Conservation (phyloP, 345 rosid species). For the Hypericum androsaemum region DNA sequence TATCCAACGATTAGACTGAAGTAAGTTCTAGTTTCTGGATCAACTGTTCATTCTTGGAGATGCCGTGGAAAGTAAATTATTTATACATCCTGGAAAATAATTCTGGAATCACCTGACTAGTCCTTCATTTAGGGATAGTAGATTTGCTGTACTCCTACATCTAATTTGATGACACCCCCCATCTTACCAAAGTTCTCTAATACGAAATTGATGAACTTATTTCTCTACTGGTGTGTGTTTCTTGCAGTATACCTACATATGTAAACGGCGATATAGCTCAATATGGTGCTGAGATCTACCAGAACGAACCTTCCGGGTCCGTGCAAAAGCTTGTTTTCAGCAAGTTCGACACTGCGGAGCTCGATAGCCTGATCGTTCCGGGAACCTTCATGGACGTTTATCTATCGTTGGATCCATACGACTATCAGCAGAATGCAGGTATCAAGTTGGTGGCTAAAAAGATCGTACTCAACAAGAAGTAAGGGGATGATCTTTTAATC, state of each 20-base stretch:
- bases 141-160: slow-evolving; percentile 23
- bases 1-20: slow-evolving; percentile 50
- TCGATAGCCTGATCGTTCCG: slow-evolving; percentile 26
- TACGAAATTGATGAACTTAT: neutral
- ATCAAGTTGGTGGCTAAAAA: slow-evolving; percentile 57
- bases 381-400: slow-evolving; percentile 55
- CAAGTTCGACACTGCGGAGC: slow-evolving; percentile 40
- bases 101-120: neutral
- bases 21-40: slow-evolving; percentile 36
- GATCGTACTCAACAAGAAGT: slow-evolving; percentile 31
- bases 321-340: slow-evolving; percentile 40
- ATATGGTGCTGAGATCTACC: slow-evolving; percentile 49
- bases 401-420: slow-evolving; percentile 60
- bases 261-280: slow-evolving; percentile 32
- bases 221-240: neutral
- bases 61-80: neutral
- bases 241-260: slow-evolving; percentile 51
- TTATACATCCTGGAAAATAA: neutral
- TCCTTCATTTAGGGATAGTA: neutral
- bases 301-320: slow-evolving; percentile 48
- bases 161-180: slow-evolving; percentile 3
- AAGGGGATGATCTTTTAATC: neutral
- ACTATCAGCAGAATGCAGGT: slow-evolving; percentile 64
- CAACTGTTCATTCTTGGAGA: neutral
- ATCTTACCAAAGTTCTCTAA: neutral